Evolutionary conservation across 306 rosid species (phyloP).

Genomic region (Castanopsis chinensis): DNA sequence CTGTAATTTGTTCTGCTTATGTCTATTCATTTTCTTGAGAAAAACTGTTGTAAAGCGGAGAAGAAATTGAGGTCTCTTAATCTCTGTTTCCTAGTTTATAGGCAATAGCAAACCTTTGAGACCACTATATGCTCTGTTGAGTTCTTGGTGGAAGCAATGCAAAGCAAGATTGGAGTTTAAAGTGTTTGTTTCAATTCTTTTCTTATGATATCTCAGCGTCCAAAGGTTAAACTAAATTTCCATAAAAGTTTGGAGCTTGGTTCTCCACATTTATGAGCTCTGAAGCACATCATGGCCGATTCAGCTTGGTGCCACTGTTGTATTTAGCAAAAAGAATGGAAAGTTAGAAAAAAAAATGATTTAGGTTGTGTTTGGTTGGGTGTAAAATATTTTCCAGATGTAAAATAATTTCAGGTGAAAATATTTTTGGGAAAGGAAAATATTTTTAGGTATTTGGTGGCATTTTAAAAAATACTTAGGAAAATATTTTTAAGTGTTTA

Average conservation of each 20-base stretch:
- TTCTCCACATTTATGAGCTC: neutral
- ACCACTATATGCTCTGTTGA: neutral
- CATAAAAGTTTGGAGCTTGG: neutral
- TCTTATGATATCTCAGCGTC: neutral
- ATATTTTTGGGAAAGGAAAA: too few relatives aligned
- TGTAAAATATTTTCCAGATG: too few relatives aligned
- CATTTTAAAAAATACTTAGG: too few relatives aligned
- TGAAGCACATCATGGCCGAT: neutral
- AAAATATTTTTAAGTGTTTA: too few relatives aligned
- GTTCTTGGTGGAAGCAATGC: neutral
- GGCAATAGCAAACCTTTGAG: neutral
- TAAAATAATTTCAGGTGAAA: too few relatives aligned
- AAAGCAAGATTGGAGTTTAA: neutral
- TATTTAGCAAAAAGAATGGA: neutral
- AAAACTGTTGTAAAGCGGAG: constrained; percentile 5
- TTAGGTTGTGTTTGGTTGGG: too few relatives aligned
- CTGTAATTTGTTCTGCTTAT: neutral
- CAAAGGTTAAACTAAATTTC: neutral
- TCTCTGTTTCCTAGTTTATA: neutral
- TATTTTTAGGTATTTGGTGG: too few relatives aligned
- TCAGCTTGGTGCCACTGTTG: neutral
- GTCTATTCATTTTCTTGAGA: constrained; percentile 1
- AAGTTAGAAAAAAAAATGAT: neutral
- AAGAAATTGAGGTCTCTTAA: neutral
- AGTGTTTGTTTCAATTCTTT: neutral